These are phyloP conservation scores for Paramecium bursaria DNA, from an alignment of 73 alveolate genomes.

Conservation along the genomic window DNA sequence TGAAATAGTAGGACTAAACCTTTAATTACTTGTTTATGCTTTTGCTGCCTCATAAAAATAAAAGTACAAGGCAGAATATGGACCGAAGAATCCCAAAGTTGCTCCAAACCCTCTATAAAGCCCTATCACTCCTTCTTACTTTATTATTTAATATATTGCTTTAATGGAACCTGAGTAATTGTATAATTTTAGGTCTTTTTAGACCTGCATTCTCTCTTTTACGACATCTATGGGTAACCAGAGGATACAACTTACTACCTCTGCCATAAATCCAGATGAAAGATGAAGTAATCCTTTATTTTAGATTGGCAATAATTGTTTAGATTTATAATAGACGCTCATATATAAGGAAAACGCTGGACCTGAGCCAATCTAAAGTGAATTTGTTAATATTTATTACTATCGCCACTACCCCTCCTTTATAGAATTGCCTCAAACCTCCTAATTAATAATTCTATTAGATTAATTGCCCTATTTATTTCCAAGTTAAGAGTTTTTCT, in stretches of 20 bases:
- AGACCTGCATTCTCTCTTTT: slow-evolving; percentile 93
- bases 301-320: neutral
- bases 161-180: slow-evolving; percentile 76
- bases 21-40: slow-evolving; percentile 41
- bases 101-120: slow-evolving; percentile 92
- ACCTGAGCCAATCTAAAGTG: slow-evolving; percentile 61
- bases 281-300: slow-evolving; percentile 61
- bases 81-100: slow-evolving; percentile 95
- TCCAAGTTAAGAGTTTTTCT: neutral
- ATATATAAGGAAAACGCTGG: slow-evolving; percentile 68
- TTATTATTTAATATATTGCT: slow-evolving; percentile 80
- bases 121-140: slow-evolving; percentile 92
- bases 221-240: slow-evolving; percentile 96
- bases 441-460: neutral
- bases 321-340: slow-evolving; percentile 53
- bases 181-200: slow-evolving; percentile 74
- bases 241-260: slow-evolving; percentile 86
- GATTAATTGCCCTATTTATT: neutral
- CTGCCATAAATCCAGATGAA: slow-evolving; percentile 89
- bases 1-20: slow-evolving; percentile 18
- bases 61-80: slow-evolving; percentile 94
- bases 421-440: slow-evolving; percentile 57
- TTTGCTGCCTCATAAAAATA: slow-evolving; percentile 86
- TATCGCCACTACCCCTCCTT: slow-evolving; percentile 66
- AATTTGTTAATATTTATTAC: neutral